A percentile compares a stretch with the other conserved stretches of the same genome.
Evolutionary conservation across 805 yeast species (phyloP).

Genomic region (Saccharomyces kudriavzevii): DNA sequence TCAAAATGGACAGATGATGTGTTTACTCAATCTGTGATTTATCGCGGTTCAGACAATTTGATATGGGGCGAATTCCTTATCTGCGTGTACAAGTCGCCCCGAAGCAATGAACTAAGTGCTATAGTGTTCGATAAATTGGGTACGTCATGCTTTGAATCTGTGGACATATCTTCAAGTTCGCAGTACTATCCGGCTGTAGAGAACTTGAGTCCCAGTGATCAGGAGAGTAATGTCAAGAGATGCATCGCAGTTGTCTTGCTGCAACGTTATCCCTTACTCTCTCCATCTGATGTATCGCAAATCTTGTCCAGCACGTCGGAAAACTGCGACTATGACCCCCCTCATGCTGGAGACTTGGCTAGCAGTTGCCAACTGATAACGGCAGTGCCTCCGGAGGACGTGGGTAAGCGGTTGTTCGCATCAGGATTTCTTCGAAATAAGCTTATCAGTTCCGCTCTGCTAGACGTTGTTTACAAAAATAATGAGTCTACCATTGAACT

Average conservation of each 20-base stretch:
- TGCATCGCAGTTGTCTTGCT: slow-evolving; percentile 70
- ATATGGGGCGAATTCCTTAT: slow-evolving; percentile 26
- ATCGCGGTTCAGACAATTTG: slow-evolving; percentile 20
- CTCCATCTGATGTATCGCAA: slow-evolving; percentile 12
- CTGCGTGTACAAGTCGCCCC: slow-evolving; percentile 16
- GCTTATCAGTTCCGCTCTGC: slow-evolving; percentile 41
- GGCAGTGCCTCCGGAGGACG: slow-evolving; percentile 38
- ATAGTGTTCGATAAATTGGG: slow-evolving; percentile 61
- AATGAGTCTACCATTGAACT: slow-evolving; percentile 44
- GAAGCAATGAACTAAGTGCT: slow-evolving; percentile 40
- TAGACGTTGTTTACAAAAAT: slow-evolving; percentile 71
- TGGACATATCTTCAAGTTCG: slow-evolving; percentile 53
- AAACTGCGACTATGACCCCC: slow-evolving; percentile 60
- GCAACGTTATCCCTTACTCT: slow-evolving; percentile 56
- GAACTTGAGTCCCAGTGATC: slow-evolving; percentile 46
- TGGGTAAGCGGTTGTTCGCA: slow-evolving; percentile 50
- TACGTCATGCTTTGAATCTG: slow-evolving; percentile 45
- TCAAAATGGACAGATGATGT: slow-evolving; percentile 16
- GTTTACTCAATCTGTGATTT: slow-evolving; percentile 19
- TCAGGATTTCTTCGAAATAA: slow-evolving; percentile 51
- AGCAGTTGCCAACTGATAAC: slow-evolving; percentile 50
- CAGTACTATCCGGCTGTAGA: slow-evolving; percentile 73
- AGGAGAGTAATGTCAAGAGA: slow-evolving; percentile 53
- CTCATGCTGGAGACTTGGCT: slow-evolving; percentile 76
- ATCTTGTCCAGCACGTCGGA: slow-evolving; percentile 4